These are phyloP conservation scores for Medicago ruthenica DNA, from an alignment of 306 rosid genomes.

Conservation along the genomic window DNA sequence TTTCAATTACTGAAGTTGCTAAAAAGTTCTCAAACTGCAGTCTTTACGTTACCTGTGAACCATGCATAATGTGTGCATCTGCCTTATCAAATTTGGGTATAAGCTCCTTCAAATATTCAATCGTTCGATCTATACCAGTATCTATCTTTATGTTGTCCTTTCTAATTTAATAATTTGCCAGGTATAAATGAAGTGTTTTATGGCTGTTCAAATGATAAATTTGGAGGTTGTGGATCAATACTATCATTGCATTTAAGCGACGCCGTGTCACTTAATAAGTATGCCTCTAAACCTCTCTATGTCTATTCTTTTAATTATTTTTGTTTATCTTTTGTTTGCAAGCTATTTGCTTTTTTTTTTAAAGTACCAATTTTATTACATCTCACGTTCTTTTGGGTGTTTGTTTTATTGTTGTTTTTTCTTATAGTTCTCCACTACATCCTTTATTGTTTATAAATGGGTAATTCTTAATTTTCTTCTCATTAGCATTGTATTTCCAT, in stretches of 20 bases:
- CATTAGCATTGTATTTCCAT: constrained; percentile 49
- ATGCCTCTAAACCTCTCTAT: constrained; percentile 36
- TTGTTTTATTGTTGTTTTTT: not conserved
- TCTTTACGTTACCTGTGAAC: constrained; percentile 94
- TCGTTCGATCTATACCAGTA: not conserved
- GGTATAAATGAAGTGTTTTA: constrained; percentile 85
- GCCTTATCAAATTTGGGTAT: constrained; percentile 78
- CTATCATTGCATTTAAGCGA: constrained; percentile 71
- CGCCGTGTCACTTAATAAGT: constrained; percentile 54
- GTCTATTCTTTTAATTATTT: not conserved
- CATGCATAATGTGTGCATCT: constrained; percentile 96
- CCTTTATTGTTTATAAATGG: not conserved
- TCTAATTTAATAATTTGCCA: constrained; percentile 40
- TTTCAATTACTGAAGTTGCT: constrained; percentile 66
- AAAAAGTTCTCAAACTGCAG: constrained; percentile 66
- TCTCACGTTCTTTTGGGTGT: constrained; percentile 21
- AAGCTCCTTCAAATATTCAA: constrained; percentile 8
- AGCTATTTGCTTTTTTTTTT: too few relatives aligned
- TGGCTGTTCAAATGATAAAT: constrained; percentile 93
- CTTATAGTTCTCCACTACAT: not conserved
- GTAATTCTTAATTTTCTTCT: constrained; percentile 39
- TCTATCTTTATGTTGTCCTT: constrained; percentile 1
- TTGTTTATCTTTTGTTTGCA: too few relatives aligned
- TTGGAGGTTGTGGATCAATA: constrained; percentile 98
- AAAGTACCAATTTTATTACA: too few relatives aligned